Evolutionary conservation across 208 protist species (phyloP).

Genomic region (Wallacemonas collosoma): DNA sequence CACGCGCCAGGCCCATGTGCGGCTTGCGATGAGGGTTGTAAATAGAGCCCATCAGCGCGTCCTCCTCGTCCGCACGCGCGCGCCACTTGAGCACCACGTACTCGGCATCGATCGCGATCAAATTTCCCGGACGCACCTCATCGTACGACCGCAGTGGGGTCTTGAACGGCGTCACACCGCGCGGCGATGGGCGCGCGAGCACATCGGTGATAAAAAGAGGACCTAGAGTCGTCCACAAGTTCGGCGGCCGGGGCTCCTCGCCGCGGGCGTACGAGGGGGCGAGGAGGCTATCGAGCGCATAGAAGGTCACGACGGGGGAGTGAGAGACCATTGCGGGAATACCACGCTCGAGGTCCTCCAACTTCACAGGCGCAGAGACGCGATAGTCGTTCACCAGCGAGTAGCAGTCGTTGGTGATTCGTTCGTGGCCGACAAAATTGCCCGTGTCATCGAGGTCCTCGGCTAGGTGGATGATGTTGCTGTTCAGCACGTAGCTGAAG

Average conservation of each 20-base stretch:
- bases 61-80: conserved; percentile 39
- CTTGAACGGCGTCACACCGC: conserved; percentile 54
- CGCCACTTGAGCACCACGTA: conserved; percentile 88
- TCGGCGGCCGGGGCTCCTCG: conserved; percentile 74
- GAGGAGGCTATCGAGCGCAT: conserved; percentile 74
- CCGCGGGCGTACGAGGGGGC: conserved; percentile 59
- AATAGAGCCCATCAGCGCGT: conserved; percentile 29
- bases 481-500: conserved; percentile 88
- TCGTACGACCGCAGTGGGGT: conserved; percentile 68
- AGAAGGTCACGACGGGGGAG: conserved; percentile 83
- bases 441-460: conserved; percentile 86
- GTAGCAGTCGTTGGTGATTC: conserved; percentile 83
- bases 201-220: conserved; percentile 83
- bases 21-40: conserved; percentile 55
- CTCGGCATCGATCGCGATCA: conserved; percentile 89
- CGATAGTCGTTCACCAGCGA: conserved; percentile 89
- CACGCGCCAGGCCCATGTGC: conserved; percentile 87
- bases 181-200: conserved; percentile 67
- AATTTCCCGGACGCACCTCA: conserved; percentile 73
- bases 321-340: conserved; percentile 80
- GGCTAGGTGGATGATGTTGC: conserved; percentile 88
- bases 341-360: conserved; percentile 67
- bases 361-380: conserved; percentile 74
- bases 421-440: conserved; percentile 89
- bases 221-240: conserved; percentile 78